Base-by-base conservation (phyloP, 257 asterid genomes). In the Rubia yunnanensis region DNA sequence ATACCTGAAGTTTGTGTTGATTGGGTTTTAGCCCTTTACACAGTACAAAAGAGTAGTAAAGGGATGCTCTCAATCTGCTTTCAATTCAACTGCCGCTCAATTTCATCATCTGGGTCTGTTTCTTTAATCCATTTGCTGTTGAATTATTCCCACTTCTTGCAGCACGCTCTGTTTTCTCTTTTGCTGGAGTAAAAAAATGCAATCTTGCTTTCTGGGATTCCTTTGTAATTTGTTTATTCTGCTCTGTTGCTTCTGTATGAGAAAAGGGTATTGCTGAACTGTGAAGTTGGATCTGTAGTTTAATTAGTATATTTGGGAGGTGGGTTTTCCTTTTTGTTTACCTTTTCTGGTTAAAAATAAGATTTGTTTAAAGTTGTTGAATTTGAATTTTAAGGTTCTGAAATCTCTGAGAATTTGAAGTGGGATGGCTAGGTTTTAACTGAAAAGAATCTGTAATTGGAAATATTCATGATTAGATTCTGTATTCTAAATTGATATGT, bases 271-370 rank as follows among this genome's bases (percentile, higher is more conserved):
- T 60, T 60, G 30, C 64, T 60, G 28, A 60, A 60, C 32, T 34
- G 28, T 10, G 62, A 32, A 10, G 34, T 48, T 65, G 55, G 71
- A 72, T 72, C 76, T 66, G 76, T 70, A 8, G 35, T 31, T 5
- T 31, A 9, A 59, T 59, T 59, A 15, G 64, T 46, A 7, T 46
- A 1, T 26, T 31, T 46, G 18, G 32, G 22, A 6, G 20, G 39
- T 64, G 56, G 59, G 64, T 59, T 59, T 58, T 59, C 44, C 44
- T 18, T 27, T 31, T 59, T 20, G 14, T 48, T 22, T 46, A 10
- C 54, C 3, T 24, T 23, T 63, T 13, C 2, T 39, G 46, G 32
- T 39, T 23, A 50, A 9, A 20, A 23, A 36, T 23, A 0, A n/a
- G 20, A 17, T 63, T 38, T 63, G 3, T 23, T 11, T 0, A 4